These are phyloP conservation scores for Zoysia pacifica DNA, from an alignment of 176 grass and related monocot genomes.

Conservation along the genomic window DNA sequence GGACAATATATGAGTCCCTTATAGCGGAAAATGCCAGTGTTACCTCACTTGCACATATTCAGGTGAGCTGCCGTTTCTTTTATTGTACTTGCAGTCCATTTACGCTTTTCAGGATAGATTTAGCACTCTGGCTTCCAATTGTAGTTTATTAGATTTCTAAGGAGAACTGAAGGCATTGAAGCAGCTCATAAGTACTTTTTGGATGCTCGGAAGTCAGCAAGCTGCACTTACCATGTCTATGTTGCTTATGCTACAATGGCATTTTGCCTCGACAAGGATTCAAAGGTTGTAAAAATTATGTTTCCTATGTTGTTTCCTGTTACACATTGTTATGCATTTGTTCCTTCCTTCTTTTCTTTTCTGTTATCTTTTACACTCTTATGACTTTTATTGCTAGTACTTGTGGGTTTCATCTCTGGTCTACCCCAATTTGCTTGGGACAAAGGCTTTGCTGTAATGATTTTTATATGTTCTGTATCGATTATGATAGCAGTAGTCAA, in stretches of 20 bases:
- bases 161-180: conserved; percentile 95
- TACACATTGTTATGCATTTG: not conserved
- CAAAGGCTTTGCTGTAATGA: not conserved
- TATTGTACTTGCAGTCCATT: conserved; percentile 12
- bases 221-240: conserved; percentile 91
- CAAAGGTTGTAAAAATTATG: conserved; percentile 67
- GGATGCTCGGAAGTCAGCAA: conserved; percentile 74
- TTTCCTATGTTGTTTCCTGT: conserved; percentile 12
- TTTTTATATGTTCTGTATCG: no score
- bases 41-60: conserved; percentile 80
- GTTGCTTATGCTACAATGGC: conserved; percentile 92
- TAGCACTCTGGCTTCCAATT: conserved; percentile 37
- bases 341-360: no score
- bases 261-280: conserved; percentile 93
- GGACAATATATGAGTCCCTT: conserved; percentile 86
- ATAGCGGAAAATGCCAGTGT: conserved; percentile 53
- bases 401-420: no score
- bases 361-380: no score
- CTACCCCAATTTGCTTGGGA: not conserved
- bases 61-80: conserved; percentile 54
- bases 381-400: no score
- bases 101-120: conserved; percentile 16
- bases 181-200: conserved; percentile 91
- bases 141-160: conserved; percentile 88
- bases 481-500: not conserved